Percentiles rank a stretch among this genome's conserved stretches.
phyloP scores from a whole-genome alignment of 192 early-diverging fungal species.

The Podila epigama region DNA sequence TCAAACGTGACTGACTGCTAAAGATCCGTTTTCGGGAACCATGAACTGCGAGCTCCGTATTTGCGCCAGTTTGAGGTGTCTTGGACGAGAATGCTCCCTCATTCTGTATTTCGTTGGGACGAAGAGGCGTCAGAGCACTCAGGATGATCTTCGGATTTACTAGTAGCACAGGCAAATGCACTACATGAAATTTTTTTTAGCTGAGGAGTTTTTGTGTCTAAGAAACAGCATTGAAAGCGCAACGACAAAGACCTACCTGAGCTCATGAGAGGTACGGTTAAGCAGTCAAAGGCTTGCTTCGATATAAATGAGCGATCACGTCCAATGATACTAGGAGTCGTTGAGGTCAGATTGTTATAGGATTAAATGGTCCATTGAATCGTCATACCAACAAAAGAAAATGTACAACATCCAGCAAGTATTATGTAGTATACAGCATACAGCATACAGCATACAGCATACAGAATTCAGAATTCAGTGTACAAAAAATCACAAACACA shows the following conservation, averaged over 20 bases:
- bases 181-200: neutral
- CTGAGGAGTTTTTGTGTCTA: neutral
- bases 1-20: neutral
- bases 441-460: too few relatives aligned
- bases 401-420: neutral
- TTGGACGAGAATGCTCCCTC: neutral
- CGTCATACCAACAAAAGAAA: neutral
- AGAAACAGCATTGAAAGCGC: neutral
- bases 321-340: constrained; percentile 20
- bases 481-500: too few relatives aligned
- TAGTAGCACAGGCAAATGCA: neutral
- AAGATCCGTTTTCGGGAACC: constrained; percentile 2
- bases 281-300: constrained; percentile 33
- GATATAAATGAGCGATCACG: constrained; percentile 16
- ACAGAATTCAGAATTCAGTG: too few relatives aligned
- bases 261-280: constrained; percentile 3
- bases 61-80: neutral
- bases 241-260: constrained; percentile 7
- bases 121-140: constrained; percentile 10
- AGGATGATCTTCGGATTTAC: constrained; percentile 31
- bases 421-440: neutral
- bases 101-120: neutral
- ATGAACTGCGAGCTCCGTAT: neutral
- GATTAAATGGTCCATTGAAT: neutral
- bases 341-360: constrained; percentile 8